Evolutionary conservation across 768 basidiomycete genomes (phyloP), one percentile per base, ranked within the genome.

Genomic region (Myochromella boudieri): DNA sequence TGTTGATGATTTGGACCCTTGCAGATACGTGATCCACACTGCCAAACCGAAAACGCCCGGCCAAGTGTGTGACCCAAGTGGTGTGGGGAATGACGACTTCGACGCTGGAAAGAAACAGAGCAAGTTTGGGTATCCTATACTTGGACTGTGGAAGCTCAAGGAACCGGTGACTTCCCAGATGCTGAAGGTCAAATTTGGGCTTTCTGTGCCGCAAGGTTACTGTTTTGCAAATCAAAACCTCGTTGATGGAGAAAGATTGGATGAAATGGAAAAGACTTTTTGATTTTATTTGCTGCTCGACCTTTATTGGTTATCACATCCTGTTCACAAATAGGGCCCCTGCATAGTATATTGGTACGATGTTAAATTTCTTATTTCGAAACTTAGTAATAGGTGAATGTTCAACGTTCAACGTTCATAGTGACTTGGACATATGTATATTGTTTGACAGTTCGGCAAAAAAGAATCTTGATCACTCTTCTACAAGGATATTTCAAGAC

Each of bases 31-130:
- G 8, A 53, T 63, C 42, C 39, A 52, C 12, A 66, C 63, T 12
- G 43, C 51, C 14, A 32, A 28, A 3, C 62, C 65, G 9, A 68
- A 67, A 46, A 44, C 43, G 1, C 67, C 67, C 2, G 68, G 68
- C n/a, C 50, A 67, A 43, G 58, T 69, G 18, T 42, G 56, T 25
- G 66, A 64, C 44, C 52, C 66, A 0, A 47, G 53, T 3, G 68
- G 68, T 11, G 43, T 65, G 2, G 68, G 68, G n/a, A 69, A 68
- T 51, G 66, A 65, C 44, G 64, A 64, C 40, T 69, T 69, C 47
- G 64, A 69, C 49, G 47, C 48, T 5, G 67, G 67, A 1, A 33
- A 55, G 46, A 62, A 65, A 46, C 17, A 54, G 38, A 60, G 59
- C 5, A 64, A 62, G 37, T 65, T 59, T 48, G 68, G 61, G 21